A percentile compares a stretch with the other conserved stretches of the same genome.
Evolutionary conservation across 176 grass and related monocot species (phyloP).

Genomic region (Lolium multiflorum): DNA sequence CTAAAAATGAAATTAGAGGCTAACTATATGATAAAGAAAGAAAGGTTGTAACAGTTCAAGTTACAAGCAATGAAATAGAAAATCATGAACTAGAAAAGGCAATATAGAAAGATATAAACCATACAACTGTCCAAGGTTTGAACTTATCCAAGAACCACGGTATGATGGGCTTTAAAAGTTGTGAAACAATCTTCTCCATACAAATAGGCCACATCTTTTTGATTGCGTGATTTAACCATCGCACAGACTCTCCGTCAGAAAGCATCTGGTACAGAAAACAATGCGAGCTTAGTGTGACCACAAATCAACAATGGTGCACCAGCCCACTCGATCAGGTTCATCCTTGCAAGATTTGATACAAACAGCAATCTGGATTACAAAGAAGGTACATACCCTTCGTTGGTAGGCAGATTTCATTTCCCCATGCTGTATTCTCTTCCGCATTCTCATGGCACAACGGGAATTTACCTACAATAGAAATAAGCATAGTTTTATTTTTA

Average conservation of each 20-base stretch:
- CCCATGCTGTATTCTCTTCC: conserved; percentile 68
- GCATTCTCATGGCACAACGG: conserved; percentile 65
- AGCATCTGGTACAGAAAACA: conserved; percentile 76
- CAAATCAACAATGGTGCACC: neutral
- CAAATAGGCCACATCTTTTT: conserved; percentile 97
- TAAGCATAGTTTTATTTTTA: neutral
- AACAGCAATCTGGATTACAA: conserved; percentile 36
- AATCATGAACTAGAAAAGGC: conserved; percentile 6
- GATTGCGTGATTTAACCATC: conserved; percentile 93
- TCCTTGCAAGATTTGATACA: conserved; percentile 24
- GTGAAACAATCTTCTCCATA: conserved; percentile 90
- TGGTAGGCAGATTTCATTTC: conserved; percentile 88
- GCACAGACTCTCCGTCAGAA: conserved; percentile 86
- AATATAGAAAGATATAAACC: conserved; percentile 43
- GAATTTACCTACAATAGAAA: conserved; percentile 71
- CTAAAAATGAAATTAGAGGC: conserved; percentile 10
- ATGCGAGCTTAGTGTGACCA: conserved; percentile 23
- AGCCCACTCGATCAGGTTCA: conserved; percentile 14
- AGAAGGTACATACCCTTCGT: conserved; percentile 63
- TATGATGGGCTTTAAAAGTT: conserved; percentile 84
- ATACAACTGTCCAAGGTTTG: conserved; percentile 94
- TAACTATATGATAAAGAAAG: conserved; percentile 19
- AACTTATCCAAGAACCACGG: conserved; percentile 98
- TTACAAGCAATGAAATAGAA: conserved; percentile 12
- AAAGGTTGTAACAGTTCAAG: conserved; percentile 15